phyloP scores from a whole-genome alignment of 352 stramenopile species.

The Phytopythium boreale region DNA sequence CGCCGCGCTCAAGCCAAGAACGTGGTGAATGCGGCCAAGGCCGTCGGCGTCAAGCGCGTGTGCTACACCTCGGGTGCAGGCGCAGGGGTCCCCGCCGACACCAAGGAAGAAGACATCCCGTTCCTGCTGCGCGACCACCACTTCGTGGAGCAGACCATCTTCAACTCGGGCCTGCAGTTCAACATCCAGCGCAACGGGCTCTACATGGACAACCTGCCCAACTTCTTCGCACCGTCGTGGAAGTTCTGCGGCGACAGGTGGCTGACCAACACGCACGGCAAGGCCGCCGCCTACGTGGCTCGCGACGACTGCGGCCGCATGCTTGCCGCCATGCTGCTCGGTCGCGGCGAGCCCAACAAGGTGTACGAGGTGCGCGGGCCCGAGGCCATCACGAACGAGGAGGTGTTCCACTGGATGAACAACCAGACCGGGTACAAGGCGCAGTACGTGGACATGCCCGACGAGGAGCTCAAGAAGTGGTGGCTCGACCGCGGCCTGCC shows the following conservation, averaged over 20 bases:
- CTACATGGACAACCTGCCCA: slow-evolving; percentile 31
- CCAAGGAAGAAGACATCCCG: slow-evolving; percentile 22
- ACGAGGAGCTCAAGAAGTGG: slow-evolving; percentile 25
- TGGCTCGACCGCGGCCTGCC: slow-evolving; percentile 23
- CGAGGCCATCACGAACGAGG: slow-evolving; percentile 14
- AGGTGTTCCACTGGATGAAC: slow-evolving; percentile 26
- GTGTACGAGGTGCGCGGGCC: slow-evolving; percentile 23
- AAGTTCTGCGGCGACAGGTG: slow-evolving; percentile 29
- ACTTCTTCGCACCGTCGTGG: slow-evolving; percentile 24
- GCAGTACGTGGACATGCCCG: slow-evolving; percentile 25
- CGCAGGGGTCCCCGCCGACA: slow-evolving; percentile 13
- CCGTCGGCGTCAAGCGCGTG: slow-evolving; percentile 20
- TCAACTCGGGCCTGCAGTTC: slow-evolving; percentile 22
- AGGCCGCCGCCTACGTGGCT: slow-evolving; percentile 21
- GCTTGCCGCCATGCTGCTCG: slow-evolving; percentile 17
- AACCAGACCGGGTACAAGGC: slow-evolving; percentile 22
- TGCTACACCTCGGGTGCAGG: slow-evolving; percentile 31
- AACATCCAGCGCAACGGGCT: slow-evolving; percentile 40
- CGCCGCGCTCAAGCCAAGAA: slow-evolving; percentile 20
- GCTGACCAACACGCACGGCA: slow-evolving; percentile 26
- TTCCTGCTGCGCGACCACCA: slow-evolving; percentile 30
- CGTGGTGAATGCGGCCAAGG: slow-evolving; percentile 16
- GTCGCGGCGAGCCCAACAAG: slow-evolving; percentile 22
- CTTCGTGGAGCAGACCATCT: slow-evolving; percentile 18
- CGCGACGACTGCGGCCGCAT: slow-evolving; percentile 23